Conservation (phyloP, 1,284 basidiomycete genomes). For the Kalmanozyma brasiliensis region DNA sequence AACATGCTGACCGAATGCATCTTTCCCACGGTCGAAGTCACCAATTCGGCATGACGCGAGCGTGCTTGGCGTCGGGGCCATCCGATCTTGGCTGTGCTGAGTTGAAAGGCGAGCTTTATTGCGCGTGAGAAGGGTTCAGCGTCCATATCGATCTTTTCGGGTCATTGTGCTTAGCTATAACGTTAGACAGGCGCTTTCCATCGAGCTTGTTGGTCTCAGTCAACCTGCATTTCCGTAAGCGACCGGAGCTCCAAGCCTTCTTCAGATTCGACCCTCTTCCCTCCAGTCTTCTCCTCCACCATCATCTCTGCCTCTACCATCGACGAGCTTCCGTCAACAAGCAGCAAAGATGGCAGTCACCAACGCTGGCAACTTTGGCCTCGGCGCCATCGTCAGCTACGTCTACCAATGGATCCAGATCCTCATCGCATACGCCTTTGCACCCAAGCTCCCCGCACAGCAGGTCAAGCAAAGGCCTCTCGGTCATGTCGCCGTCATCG, state of each 20-base stretch:
- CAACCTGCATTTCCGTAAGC: neutral
- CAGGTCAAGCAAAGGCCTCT: conserved; percentile 49
- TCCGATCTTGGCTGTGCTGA: too few relatives aligned
- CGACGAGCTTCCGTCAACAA: neutral
- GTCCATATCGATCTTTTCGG: too few relatives aligned
- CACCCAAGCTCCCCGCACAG: conserved; percentile 51
- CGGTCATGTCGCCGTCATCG: conserved; percentile 67
- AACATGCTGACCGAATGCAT: too few relatives aligned
- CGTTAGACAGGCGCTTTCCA: too few relatives aligned
- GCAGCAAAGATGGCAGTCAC: conserved; percentile 19
- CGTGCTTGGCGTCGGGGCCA: too few relatives aligned
- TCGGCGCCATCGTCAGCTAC: conserved; percentile 34
- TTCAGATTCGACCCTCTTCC: neutral
- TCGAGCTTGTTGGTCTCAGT: too few relatives aligned
- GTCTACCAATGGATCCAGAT: conserved; percentile 62
- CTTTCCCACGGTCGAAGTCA: too few relatives aligned
- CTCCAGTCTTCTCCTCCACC: neutral
- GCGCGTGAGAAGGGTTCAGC: conserved; percentile 8
- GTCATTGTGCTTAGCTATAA: too few relatives aligned
- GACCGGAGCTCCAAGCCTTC: neutral
- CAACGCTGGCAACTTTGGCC: conserved; percentile 21
- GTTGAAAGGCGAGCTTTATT: neutral
- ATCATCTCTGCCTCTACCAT: neutral
- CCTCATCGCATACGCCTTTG: conserved; percentile 55
- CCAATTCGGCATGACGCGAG: too few relatives aligned